Percentiles rank a stretch among this genome's conserved stretches.
Conservation (phyloP, 495 filamentous ascomycete genomes). For the Talaromyces stipitatus region DNA sequence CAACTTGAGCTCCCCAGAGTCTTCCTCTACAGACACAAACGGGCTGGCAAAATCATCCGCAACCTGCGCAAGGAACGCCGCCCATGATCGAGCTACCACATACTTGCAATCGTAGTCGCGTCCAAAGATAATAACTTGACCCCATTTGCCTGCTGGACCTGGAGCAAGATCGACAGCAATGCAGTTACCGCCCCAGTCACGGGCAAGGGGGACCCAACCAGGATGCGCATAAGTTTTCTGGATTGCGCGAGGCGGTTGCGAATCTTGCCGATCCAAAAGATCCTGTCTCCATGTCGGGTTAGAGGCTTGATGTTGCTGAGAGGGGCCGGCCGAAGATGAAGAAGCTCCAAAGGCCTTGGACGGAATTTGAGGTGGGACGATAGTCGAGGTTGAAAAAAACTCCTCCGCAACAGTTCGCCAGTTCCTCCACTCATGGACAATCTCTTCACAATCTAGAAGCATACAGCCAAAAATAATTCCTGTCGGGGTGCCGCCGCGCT, state of each 20-base stretch:
- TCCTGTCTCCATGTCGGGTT: conserved; percentile 77
- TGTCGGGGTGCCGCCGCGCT: conserved; percentile 83
- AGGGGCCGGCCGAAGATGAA: conserved; percentile 47
- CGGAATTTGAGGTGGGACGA: conserved; percentile 48
- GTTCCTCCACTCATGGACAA: conserved; percentile 95
- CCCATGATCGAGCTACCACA: conserved; percentile 90
- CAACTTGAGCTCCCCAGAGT: conserved; percentile 83
- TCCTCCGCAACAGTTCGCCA: conserved; percentile 91
- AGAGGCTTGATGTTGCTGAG: conserved; percentile 29
- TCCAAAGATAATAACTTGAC: conserved; percentile 92
- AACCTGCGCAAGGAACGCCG: conserved; percentile 73
- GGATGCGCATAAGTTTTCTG: conserved; percentile 93
- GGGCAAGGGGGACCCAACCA: conserved; percentile 90
- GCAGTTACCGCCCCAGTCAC: conserved; percentile 98
- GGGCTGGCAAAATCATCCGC: conserved; percentile 85
- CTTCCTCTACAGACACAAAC: conserved; percentile 85
- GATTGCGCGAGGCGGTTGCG: conserved; percentile 74
- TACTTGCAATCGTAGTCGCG: conserved; percentile 99
- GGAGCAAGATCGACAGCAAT: conserved; percentile 91
- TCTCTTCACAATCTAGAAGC: conserved; percentile 97
- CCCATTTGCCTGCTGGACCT: conserved; percentile 85
- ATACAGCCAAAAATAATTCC: conserved; percentile 90
- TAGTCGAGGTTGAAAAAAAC: conserved; percentile 55
- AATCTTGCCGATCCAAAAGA: conserved; percentile 77
- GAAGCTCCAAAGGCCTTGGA: conserved; percentile 62